Conservation (phyloP, 805 yeast species). For the Grigorovia humatica region DNA sequence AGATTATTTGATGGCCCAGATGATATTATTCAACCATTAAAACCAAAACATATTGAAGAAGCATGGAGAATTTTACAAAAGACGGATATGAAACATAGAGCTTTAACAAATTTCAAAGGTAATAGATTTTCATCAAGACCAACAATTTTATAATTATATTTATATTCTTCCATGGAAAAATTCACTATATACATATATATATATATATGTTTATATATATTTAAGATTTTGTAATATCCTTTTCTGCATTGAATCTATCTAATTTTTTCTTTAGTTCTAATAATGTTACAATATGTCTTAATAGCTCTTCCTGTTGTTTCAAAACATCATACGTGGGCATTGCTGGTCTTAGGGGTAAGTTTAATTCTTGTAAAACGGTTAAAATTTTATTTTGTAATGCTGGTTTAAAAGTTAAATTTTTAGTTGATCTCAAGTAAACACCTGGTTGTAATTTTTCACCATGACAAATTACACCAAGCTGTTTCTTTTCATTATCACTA, state of each 20-base stretch:
- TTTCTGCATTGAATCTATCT: constrained; percentile 80
- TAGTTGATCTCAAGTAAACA: constrained; percentile 69
- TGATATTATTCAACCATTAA: constrained; percentile 65
- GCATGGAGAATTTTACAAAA: constrained; percentile 79
- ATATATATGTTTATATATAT: neutral
- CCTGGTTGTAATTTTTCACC: constrained; percentile 67
- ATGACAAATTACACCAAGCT: constrained; percentile 74
- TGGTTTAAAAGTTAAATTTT: constrained; percentile 70
- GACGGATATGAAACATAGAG: constrained; percentile 44
- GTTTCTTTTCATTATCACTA: constrained; percentile 68
- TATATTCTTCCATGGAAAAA: too few relatives aligned
- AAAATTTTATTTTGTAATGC: constrained; percentile 53
- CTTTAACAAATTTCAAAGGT: constrained; percentile 60
- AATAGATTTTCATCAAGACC: constrained; percentile 29
- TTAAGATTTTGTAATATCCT: constrained; percentile 33
- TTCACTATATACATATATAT: neutral
- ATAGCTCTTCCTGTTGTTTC: constrained; percentile 63
- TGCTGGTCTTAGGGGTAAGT: constrained; percentile 69
- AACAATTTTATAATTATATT: constrained; percentile 28
- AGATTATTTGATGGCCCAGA: constrained; percentile 83
- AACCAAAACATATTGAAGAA: constrained; percentile 73
- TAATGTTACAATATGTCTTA: constrained; percentile 57
- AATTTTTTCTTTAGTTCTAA: constrained; percentile 78
- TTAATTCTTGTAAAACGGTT: constrained; percentile 64
- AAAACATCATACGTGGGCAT: constrained; percentile 79